Evolutionary conservation across 2,329 filamentous ascomycete species (phyloP), one percentile per base, ranked within the genome.

Genomic region (Alternaria sp.): DNA sequence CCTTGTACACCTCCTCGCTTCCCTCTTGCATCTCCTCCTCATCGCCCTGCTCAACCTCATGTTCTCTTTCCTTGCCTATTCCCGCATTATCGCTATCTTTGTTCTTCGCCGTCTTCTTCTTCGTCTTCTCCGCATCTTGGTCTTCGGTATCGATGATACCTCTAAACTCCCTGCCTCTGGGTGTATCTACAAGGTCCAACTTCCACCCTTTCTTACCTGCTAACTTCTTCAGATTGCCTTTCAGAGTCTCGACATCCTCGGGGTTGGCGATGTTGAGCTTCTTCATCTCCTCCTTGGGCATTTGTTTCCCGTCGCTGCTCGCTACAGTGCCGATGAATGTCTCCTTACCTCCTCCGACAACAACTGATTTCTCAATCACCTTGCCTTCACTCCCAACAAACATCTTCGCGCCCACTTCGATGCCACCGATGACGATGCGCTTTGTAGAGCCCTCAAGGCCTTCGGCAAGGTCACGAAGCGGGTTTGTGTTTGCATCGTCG

Each of bases 121-220:
- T 63, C 37, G 37, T 36, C 37, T 68, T 66, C 61, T 79, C 75
- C 9, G 83, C 80, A 0, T 85, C 82, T 1, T 85, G 83, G 3
- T 83, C 83, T 11, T 85, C 84, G 2, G 80, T 79, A 28, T 89
- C 87, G 14, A 94, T 84, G 40, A 91, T 86, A 0, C 89, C 91
- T 42, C 89, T 81, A 39, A 94, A 85, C 72, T 92, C 89, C 61
- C 86, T 80, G 23, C 83, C 83, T 4, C 85, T 83, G 1, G 88
- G 85, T 10, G 86, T 82, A 69, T 95, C 90, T 1, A 95, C 86
- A 13, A 95, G 82, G 76, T 95, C 91, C 58, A 97, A 80, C 69
- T 88, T 90, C 92, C 93, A 97, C 14, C 87, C 87, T 64, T 88
- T 85, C 7, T 89, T 87, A 3, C 87, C 85, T 0, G 91, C 91